phyloP scores from a whole-genome alignment of 2,329 filamentous ascomycete species.

The Phyllosticta citriasiana region DNA sequence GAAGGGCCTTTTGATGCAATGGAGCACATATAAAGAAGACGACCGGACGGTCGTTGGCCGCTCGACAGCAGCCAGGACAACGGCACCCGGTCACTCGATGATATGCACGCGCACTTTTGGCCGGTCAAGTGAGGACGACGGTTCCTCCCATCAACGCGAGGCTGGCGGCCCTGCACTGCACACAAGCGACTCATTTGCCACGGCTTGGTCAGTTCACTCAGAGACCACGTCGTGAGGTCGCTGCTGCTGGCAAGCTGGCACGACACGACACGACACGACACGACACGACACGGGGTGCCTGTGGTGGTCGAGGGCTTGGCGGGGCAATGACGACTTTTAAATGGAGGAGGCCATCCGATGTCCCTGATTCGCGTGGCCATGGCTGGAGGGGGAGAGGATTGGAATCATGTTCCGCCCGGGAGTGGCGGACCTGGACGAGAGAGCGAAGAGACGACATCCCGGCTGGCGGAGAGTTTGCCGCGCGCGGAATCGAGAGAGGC shows the following conservation, averaged over 20 bases:
- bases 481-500: neutral
- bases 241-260: neutral
- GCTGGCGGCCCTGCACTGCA: neutral
- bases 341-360: neutral
- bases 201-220: neutral
- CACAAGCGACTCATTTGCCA: neutral
- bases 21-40: constrained; percentile 14
- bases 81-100: neutral
- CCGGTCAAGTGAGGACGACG: neutral
- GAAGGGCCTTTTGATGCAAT: constrained; percentile 23
- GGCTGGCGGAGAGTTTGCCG: neutral
- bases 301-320: neutral
- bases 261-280: neutral
- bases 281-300: neutral
- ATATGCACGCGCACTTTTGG: neutral
- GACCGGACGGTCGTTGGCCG: no score
- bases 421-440: neutral
- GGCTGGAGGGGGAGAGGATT: neutral
- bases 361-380: neutral
- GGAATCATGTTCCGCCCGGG: neutral
- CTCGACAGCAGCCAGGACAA: neutral
- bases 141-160: neutral
- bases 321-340: neutral
- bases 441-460: neutral
- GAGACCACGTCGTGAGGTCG: neutral